These are phyloP conservation scores for Carex littledalei DNA, from an alignment of 176 grass and related monocot genomes.

Conservation along the genomic window DNA sequence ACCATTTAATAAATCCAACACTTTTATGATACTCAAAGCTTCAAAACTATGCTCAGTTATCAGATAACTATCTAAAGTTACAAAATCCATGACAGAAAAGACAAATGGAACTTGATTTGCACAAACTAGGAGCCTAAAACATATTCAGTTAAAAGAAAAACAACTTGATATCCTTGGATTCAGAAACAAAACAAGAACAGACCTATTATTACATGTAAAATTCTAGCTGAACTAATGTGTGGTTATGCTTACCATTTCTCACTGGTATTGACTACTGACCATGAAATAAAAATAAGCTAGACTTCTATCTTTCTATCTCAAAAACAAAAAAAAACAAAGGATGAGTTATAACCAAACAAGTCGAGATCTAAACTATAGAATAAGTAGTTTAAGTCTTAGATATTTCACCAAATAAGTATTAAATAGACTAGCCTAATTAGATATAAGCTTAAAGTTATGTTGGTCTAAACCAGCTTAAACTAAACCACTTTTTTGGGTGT, in stretches of 20 bases:
- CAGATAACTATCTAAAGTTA: neutral
- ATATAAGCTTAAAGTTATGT: too few relatives aligned
- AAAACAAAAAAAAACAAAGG: too few relatives aligned
- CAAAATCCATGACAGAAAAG: neutral
- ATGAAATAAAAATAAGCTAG: neutral
- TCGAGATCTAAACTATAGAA: too few relatives aligned
- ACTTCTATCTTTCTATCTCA: too few relatives aligned
- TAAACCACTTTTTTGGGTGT: too few relatives aligned
- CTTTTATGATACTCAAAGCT: neutral
- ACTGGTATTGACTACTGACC: neutral
- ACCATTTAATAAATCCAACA: too few relatives aligned
- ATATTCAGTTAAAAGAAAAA: neutral
- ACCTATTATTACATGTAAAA: neutral
- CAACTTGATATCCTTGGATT: neutral
- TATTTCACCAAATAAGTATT: too few relatives aligned
- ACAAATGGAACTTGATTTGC: neutral
- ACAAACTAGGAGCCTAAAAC: neutral
- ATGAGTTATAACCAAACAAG: too few relatives aligned
- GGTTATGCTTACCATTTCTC: neutral
- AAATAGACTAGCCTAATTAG: too few relatives aligned
- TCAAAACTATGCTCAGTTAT: neutral
- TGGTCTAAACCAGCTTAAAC: too few relatives aligned
- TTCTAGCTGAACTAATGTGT: neutral
- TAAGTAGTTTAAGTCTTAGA: too few relatives aligned
- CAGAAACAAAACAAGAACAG: neutral